phyloP scores from a whole-genome alignment of 352 stramenopile species.

The Pythium aquatile region DNA sequence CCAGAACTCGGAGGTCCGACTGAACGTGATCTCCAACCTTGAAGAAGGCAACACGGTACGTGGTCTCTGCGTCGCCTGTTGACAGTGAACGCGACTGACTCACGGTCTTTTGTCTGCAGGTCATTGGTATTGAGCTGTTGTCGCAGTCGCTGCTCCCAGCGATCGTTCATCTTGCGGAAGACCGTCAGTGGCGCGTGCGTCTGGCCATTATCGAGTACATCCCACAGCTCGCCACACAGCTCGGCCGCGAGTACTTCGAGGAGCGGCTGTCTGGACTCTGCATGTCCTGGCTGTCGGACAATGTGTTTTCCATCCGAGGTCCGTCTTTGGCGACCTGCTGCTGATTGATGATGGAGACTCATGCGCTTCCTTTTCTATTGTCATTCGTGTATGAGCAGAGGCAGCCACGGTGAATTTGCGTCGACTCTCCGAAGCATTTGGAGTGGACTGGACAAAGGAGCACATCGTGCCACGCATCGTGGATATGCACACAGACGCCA shows the following conservation, averaged over 20 bases:
- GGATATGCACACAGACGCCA: conserved; percentile 92
- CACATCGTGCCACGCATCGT: conserved; percentile 94
- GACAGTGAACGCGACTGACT: too few relatives aligned
- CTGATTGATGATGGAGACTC: neutral
- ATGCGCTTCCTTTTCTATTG: neutral
- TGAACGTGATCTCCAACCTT: conserved; percentile 99
- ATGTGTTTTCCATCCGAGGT: conserved; percentile 96
- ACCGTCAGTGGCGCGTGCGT: conserved; percentile 98
- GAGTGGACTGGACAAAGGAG: conserved; percentile 93
- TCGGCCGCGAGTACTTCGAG: conserved; percentile 96
- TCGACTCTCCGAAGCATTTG: conserved; percentile 93
- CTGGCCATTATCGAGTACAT: conserved; percentile 99
- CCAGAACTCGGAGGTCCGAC: conserved; percentile 95
- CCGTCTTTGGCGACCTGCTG: neutral
- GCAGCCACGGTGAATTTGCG: conserved; percentile 96
- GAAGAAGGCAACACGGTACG: conserved; percentile 92
- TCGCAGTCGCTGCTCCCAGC: conserved; percentile 96
- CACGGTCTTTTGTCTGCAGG: conserved; percentile 29
- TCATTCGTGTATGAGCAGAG: conserved; percentile 34
- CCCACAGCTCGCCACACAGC: conserved; percentile 93
- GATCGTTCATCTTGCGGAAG: conserved; percentile 97
- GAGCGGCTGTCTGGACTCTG: conserved; percentile 94
- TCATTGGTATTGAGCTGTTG: conserved; percentile 97
- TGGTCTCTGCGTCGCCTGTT: neutral
- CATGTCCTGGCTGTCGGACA: conserved; percentile 96